Evolutionary conservation across 140 eudicot genomes (phyloP).

Genomic region (Erigeron philadelphicus): DNA sequence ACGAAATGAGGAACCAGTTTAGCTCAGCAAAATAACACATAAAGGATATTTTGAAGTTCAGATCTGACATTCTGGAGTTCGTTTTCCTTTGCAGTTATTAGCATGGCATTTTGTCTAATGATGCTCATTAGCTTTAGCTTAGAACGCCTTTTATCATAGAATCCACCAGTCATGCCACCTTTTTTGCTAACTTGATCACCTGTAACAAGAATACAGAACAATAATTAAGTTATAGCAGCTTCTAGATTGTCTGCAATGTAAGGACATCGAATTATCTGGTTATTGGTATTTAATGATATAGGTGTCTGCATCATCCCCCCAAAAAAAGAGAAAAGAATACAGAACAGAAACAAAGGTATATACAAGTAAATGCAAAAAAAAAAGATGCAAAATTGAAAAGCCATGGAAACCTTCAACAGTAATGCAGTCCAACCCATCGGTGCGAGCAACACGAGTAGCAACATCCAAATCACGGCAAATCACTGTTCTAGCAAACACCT

Average conservation of each 20-base stretch:
- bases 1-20: neutral
- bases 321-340: neutral
- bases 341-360: neutral
- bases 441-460: conserved; percentile 92
- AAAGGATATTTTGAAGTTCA: conserved; percentile 81
- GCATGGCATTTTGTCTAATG: conserved; percentile 52
- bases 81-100: conserved; percentile 48
- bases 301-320: too few species aligned
- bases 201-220: conserved; percentile 20
- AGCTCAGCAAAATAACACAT: neutral
- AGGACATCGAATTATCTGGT: too few species aligned
- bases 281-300: too few species aligned
- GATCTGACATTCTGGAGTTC: conserved; percentile 57
- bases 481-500: conserved; percentile 96
- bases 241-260: too few species aligned
- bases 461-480: conserved; percentile 92
- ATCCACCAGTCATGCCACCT: conserved; percentile 99
- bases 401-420: conserved; percentile 72
- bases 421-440: conserved; percentile 87
- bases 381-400: neutral
- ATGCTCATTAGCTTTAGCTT: conserved; percentile 78
- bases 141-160: conserved; percentile 85
- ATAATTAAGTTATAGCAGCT: neutral
- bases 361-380: neutral
- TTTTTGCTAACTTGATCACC: conserved; percentile 99